Conservation (phyloP, 225 moss, liverwort and hornwort species). For the Anthoceros angustus region DNA sequence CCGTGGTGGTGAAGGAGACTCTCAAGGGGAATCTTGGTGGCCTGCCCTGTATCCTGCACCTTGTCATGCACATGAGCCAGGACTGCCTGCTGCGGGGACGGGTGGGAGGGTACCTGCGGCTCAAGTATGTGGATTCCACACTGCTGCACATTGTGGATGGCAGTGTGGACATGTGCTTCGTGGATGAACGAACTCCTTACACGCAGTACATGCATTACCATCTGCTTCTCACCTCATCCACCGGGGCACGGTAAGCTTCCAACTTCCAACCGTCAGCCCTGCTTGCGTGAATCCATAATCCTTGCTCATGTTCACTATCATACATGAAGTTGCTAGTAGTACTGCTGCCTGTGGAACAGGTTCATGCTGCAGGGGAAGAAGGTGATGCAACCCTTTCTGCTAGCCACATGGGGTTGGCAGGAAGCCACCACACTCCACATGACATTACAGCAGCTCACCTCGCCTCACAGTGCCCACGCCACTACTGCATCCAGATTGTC, state of each 20-base stretch:
- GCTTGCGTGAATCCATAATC: background rate
- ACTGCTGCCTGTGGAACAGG: conserved; percentile 2
- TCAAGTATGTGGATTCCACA: conserved; percentile 2
- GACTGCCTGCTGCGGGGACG: conserved; percentile 10
- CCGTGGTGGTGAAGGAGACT: conserved; percentile 11
- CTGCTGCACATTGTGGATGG: conserved; percentile 15
- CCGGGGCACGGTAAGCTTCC: conserved; percentile 11
- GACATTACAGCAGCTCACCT: conserved; percentile 10
- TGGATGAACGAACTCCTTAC: conserved; percentile 13
- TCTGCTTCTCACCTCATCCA: conserved; percentile 9
- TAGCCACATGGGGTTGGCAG: conserved; percentile 5
- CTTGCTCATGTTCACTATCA: background rate
- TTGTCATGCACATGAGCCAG: conserved; percentile 15
- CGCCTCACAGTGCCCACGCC: background rate
- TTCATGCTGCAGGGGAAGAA: conserved; percentile 11
- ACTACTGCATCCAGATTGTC: background rate
- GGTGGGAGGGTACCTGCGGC: conserved; percentile 7
- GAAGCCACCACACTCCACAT: conserved; percentile 13
- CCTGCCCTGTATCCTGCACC: conserved; percentile 8
- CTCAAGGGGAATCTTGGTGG: conserved; percentile 9
- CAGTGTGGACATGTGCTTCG: conserved; percentile 13
- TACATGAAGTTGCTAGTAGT: background rate
- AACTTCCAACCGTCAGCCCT: too few relatives aligned
- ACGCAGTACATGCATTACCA: conserved; percentile 17
- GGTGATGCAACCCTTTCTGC: conserved; percentile 11